phyloP scores from a whole-genome alignment of 176 grass and related monocot species.

The Triticum turgidum region DNA sequence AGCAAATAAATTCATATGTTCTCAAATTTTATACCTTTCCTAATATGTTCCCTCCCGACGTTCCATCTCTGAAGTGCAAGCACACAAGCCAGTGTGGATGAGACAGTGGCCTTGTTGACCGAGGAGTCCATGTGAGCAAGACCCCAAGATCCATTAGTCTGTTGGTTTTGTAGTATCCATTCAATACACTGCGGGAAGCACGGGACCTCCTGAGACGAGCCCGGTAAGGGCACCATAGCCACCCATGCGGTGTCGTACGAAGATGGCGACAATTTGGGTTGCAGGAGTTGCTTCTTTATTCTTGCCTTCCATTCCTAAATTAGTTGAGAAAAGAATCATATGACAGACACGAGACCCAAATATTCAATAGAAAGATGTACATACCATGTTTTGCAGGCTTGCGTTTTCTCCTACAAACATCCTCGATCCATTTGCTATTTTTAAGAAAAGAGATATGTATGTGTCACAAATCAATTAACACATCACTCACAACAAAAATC shows the following conservation, averaged over 20 bases:
- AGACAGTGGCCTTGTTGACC: conserved; percentile 44
- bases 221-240: conserved; percentile 66
- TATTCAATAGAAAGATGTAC: neutral
- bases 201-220: conserved; percentile 27
- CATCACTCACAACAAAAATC: neutral
- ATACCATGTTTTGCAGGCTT: conserved; percentile 11
- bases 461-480: neutral
- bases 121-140: neutral
- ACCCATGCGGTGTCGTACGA: conserved; percentile 83
- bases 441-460: neutral
- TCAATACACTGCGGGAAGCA: conserved; percentile 62
- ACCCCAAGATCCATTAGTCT: conserved; percentile 70
- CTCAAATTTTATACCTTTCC: conserved; percentile 57
- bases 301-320: conserved; percentile 29
- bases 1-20: neutral
- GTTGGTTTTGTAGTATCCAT: conserved; percentile 72
- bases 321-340: neutral
- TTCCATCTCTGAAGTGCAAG: conserved; percentile 77
- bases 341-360: neutral
- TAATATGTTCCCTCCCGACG: conserved; percentile 55
- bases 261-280: conserved; percentile 32
- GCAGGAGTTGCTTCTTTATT: conserved; percentile 58
- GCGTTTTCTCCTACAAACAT: neutral
- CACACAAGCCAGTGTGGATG: conserved; percentile 69
- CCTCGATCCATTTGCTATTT: conserved; percentile 17